Conservation (phyloP, 1,284 basidiomycete genomes). For the Sporisorium exsertum region DNA sequence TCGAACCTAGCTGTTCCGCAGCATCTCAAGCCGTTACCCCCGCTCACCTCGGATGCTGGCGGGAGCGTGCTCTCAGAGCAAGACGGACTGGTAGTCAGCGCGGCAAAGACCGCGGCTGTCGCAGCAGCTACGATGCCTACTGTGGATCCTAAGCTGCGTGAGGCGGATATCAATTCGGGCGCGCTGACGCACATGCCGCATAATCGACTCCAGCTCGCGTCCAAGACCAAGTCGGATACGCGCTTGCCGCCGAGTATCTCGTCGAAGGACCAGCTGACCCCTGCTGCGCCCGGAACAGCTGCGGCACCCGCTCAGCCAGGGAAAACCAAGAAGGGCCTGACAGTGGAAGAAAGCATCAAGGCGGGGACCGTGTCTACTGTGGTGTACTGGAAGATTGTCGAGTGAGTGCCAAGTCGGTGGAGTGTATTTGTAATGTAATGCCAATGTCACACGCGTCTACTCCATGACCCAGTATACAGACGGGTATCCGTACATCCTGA, state of each 20-base stretch:
- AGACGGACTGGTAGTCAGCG: constrained; percentile 25
- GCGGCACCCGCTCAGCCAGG: constrained; percentile 9
- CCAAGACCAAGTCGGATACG: constrained; percentile 49
- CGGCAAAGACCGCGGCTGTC: constrained; percentile 22
- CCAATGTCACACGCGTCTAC: background rate
- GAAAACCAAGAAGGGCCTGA: constrained; percentile 43
- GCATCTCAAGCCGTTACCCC: constrained; percentile 72
- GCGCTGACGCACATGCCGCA: constrained; percentile 65
- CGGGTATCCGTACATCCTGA: background rate
- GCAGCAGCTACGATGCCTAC: constrained; percentile 18
- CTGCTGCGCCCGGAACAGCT: background rate
- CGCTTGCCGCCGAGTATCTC: constrained; percentile 26
- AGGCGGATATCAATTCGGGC: constrained; percentile 58
- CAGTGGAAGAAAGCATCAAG: constrained; percentile 56
- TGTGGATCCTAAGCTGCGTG: constrained; percentile 38
- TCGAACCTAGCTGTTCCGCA: constrained; percentile 79
- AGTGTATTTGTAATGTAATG: constrained; percentile 5
- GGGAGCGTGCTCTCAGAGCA: constrained; percentile 29
- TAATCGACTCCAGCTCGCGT: constrained; percentile 60
- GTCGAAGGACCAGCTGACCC: constrained; percentile 12
- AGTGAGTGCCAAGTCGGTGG: too few species aligned
- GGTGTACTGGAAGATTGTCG: constrained; percentile 59
- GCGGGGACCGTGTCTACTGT: constrained; percentile 57
- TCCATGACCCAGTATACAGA: background rate
- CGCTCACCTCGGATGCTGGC: constrained; percentile 31